Conservation (phyloP, 208 protist genomes). For the Leishmania gerbilli region DNA sequence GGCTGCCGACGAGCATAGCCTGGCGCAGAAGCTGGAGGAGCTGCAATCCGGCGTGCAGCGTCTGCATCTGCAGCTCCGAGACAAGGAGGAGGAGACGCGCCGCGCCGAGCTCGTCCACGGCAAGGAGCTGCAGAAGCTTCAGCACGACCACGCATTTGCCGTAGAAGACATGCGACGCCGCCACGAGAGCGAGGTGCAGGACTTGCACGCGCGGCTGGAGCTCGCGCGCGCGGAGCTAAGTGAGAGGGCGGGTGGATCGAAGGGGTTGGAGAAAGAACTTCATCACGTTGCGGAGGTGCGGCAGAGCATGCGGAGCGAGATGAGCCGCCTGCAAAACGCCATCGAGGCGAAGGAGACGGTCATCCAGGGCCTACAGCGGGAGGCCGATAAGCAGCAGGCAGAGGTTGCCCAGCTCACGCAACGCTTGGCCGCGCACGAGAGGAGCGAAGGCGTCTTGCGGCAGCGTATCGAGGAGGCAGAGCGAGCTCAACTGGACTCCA, state of each 20-base stretch:
- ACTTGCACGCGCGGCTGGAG: constrained; percentile 52
- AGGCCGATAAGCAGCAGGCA: constrained; percentile 34
- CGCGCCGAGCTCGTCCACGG: constrained; percentile 36
- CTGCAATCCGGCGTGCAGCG: constrained; percentile 28
- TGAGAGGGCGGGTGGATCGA: constrained; percentile 48
- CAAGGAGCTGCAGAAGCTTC: constrained; percentile 46
- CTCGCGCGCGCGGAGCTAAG: constrained; percentile 42
- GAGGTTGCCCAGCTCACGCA: constrained; percentile 32
- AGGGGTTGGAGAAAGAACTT: constrained; percentile 46
- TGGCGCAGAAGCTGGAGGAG: constrained; percentile 43
- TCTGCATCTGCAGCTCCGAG: constrained; percentile 48
- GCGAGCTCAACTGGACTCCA: constrained; percentile 20
- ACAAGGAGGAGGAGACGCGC: constrained; percentile 57
- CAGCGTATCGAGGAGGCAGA: constrained; percentile 33
- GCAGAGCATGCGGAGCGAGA: constrained; percentile 35
- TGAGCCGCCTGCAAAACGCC: constrained; percentile 16
- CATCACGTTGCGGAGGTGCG: constrained; percentile 36
- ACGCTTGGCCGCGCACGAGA: constrained; percentile 22
- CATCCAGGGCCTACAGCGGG: constrained; percentile 17
- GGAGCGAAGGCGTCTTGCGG: constrained; percentile 16
- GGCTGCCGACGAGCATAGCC: constrained; percentile 34
- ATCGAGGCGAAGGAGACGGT: constrained; percentile 19
- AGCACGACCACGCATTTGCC: constrained; percentile 33
- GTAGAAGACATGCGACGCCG: constrained; percentile 36
- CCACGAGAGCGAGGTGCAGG: constrained; percentile 49